These are phyloP conservation scores for Dioscorea zingiberensis DNA, from an alignment of 106 monocot genomes.

Conservation along the genomic window DNA sequence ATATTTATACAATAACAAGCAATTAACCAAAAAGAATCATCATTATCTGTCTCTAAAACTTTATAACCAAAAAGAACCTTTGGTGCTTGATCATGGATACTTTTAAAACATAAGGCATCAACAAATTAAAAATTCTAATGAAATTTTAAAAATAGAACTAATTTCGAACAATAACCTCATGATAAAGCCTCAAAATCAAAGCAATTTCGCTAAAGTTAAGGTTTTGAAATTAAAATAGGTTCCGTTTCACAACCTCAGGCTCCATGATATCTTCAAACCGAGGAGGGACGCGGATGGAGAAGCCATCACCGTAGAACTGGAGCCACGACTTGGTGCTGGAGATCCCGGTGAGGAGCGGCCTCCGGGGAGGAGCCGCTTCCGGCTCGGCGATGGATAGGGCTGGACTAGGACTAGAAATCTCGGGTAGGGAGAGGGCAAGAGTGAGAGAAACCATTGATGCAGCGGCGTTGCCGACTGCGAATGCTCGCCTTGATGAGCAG, in stretches of 20 bases:
- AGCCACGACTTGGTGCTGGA: constrained; percentile 78
- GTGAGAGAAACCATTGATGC: constrained; percentile 15
- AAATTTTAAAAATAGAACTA: no score
- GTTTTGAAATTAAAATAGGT: no score
- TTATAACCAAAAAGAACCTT: no score
- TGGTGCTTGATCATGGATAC: no score
- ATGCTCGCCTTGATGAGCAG: constrained; percentile 22
- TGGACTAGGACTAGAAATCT: background rate
- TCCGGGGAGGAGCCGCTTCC: constrained; percentile 1
- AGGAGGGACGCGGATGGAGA: constrained; percentile 85
- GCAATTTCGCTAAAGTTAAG: no score
- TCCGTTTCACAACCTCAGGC: constrained; percentile 50
- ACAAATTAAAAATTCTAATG: no score
- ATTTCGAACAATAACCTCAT: no score
- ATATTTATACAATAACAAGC: background rate
- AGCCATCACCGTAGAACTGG: constrained; percentile 77
- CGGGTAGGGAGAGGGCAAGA: constrained; percentile 4
- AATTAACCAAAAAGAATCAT: no score
- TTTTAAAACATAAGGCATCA: no score
- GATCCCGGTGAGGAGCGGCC: constrained; percentile 19
- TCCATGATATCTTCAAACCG: constrained; percentile 75
- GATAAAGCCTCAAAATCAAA: no score
- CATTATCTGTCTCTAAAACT: no score
- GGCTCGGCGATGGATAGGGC: constrained; percentile 13
- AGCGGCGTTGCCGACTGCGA: constrained; percentile 9